phyloP scores from a whole-genome alignment of 2,329 filamentous ascomycete genomes.

The Penicillium sp. region DNA sequence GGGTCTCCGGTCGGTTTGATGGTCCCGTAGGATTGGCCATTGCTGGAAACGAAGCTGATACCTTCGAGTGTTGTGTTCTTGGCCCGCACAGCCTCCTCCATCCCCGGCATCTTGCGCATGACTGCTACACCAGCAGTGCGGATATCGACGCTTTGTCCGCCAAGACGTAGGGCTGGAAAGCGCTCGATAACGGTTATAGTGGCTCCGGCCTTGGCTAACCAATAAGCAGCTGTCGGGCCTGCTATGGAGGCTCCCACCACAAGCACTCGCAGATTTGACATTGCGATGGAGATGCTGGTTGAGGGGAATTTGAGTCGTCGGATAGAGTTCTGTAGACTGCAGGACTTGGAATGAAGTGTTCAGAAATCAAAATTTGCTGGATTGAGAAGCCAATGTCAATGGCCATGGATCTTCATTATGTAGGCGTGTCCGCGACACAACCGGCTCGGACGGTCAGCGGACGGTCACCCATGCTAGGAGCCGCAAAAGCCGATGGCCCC shows the following conservation, averaged over 20 bases:
- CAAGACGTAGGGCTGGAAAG: conserved; percentile 31
- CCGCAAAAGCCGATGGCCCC: no score
- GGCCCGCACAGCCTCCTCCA: conserved; percentile 30
- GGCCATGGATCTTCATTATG: no score
- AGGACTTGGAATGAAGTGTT: no score
- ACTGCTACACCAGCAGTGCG: conserved; percentile 35
- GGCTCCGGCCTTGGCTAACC: conserved; percentile 33
- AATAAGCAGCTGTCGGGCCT: conserved; percentile 37
- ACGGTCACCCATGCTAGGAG: no score
- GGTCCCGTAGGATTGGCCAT: conserved; percentile 28
- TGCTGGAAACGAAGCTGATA: conserved; percentile 26
- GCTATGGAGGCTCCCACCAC: conserved; percentile 39
- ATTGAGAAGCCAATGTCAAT: no score
- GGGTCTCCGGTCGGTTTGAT: conserved; percentile 32
- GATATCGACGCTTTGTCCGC: conserved; percentile 37
- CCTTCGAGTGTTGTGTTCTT: conserved; percentile 27
- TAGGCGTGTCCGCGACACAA: no score
- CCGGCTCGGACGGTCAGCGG: no score
- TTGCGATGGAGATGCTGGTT: no score
- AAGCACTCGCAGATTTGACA: conserved; percentile 32
- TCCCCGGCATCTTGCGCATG: conserved; percentile 35
- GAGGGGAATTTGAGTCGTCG: no score
- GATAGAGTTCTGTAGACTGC: no score
- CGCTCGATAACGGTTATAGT: conserved; percentile 38
- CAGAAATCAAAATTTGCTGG: no score